phyloP scores from a whole-genome alignment of 345 rosid genomes.

The Corchorus olitorius region DNA sequence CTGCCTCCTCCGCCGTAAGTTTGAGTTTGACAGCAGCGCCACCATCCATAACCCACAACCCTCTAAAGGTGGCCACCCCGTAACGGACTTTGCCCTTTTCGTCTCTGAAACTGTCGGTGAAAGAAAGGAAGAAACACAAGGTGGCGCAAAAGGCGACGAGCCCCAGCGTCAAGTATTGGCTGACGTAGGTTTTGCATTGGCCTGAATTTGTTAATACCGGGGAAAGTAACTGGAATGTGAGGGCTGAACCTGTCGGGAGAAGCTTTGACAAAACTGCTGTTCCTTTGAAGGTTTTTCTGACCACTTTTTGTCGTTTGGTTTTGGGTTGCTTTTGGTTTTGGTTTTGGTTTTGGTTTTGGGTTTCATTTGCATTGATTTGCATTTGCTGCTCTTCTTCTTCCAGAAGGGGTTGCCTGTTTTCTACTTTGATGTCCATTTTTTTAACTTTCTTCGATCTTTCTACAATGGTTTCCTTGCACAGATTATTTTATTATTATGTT shows the following conservation, averaged over 20 bases:
- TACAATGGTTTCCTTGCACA: not conserved
- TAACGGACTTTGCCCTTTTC: constrained; percentile 69
- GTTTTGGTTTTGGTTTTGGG: not conserved
- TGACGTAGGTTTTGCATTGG: constrained; percentile 47
- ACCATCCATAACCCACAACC: constrained; percentile 62
- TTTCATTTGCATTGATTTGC: no score
- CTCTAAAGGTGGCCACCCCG: constrained; percentile 61
- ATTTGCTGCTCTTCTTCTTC: not conserved
- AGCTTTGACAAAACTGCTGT: constrained; percentile 59
- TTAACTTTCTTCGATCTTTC: not conserved
- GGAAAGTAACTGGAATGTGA: constrained; percentile 65
- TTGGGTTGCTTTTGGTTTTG: constrained; percentile 33
- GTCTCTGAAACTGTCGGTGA: constrained; percentile 71
- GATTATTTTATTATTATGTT: not conserved
- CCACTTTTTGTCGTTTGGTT: constrained; percentile 45
- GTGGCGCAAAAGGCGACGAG: constrained; percentile 43
- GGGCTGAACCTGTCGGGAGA: constrained; percentile 72
- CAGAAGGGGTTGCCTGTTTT: constrained; percentile 11
- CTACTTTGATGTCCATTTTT: constrained; percentile 17
- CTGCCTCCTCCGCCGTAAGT: constrained; percentile 34
- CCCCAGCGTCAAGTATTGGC: constrained; percentile 41
- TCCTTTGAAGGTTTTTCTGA: constrained; percentile 69
- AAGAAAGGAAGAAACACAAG: constrained; percentile 58
- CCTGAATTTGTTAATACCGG: constrained; percentile 71
- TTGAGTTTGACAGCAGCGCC: constrained; percentile 26